Conservation (phyloP, 1,139 yeast species). For the Debaryomycetaceae sp. region DNA sequence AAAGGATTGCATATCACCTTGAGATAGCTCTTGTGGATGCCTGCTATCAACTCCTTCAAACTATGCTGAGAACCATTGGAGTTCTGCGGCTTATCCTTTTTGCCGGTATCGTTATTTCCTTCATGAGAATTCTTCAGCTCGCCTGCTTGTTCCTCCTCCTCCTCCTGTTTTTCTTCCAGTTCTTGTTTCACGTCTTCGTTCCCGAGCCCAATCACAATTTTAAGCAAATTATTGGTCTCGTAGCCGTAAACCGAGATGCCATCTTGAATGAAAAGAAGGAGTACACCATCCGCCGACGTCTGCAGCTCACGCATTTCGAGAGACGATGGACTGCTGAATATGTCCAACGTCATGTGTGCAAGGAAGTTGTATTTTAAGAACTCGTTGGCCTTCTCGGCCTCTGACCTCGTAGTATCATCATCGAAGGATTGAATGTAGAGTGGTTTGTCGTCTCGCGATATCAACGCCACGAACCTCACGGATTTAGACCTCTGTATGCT, state of each 20-base stretch:
- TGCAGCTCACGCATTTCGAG: slow-evolving; percentile 38
- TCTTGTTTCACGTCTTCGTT: slow-evolving; percentile 2
- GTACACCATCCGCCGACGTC: slow-evolving; percentile 28
- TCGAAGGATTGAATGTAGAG: slow-evolving; percentile 55
- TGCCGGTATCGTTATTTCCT: slow-evolving; percentile 6
- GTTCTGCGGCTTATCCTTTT: slow-evolving; percentile 6
- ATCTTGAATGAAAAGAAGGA: slow-evolving; percentile 56
- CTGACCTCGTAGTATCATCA: slow-evolving; percentile 11
- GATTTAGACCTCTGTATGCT: slow-evolving; percentile 6
- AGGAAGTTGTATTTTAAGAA: slow-evolving; percentile 58
- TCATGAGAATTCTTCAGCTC: background rate
- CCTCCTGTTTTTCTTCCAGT: background rate
- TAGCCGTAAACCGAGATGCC: slow-evolving; percentile 59
- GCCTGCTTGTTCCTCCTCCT: slow-evolving; percentile 3
- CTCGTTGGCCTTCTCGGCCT: slow-evolving; percentile 32
- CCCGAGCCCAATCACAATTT: slow-evolving; percentile 50
- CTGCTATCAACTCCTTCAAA: slow-evolving; percentile 32
- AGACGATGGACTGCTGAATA: slow-evolving; percentile 53
- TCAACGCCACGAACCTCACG: slow-evolving; percentile 47
- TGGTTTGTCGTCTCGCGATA: slow-evolving; percentile 56
- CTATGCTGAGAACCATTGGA: slow-evolving; percentile 1
- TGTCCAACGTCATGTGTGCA: slow-evolving; percentile 65
- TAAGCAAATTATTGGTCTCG: slow-evolving; percentile 60
- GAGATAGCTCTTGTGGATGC: slow-evolving; percentile 48
- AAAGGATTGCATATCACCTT: slow-evolving; percentile 58